These are phyloP conservation scores for Lotus japonicus DNA, from an alignment of 306 rosid species.

Conservation along the genomic window DNA sequence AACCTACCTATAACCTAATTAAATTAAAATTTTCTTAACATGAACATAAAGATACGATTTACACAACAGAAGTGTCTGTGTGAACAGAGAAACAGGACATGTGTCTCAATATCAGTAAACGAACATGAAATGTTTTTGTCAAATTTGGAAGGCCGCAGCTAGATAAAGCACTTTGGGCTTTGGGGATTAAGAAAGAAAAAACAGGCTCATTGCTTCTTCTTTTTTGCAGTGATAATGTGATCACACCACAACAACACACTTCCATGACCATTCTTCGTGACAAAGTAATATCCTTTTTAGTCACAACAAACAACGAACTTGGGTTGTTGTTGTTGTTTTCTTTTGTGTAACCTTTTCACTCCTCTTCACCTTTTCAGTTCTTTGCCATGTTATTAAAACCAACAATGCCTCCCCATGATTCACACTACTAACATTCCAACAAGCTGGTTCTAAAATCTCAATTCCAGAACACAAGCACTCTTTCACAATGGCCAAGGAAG, in stretches of 20 bases:
- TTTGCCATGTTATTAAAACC: slow-evolving; percentile 37
- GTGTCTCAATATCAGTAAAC: slow-evolving; percentile 5
- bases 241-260: slow-evolving; percentile 1
- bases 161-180: slow-evolving; percentile 19
- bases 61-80: neutral
- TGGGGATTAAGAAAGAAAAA: neutral
- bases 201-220: slow-evolving; percentile 32
- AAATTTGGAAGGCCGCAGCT: slow-evolving; percentile 14
- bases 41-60: neutral
- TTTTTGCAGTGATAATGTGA: neutral
- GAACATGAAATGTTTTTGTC: slow-evolving; percentile 28
- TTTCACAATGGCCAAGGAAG: slow-evolving; percentile 46
- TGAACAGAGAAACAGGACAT: slow-evolving; percentile 1
- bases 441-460: slow-evolving; percentile 23
- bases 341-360: slow-evolving; percentile 25
- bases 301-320: too few species aligned
- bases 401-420: slow-evolving; percentile 24
- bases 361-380: slow-evolving; percentile 9
- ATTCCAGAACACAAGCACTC: slow-evolving; percentile 5
- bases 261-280: slow-evolving; percentile 39
- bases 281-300: slow-evolving; percentile 35
- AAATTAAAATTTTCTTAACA: neutral
- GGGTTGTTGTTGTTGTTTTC: neutral
- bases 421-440: slow-evolving; percentile 22
- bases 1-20: too few species aligned